Conservation (phyloP, 2,329 filamentous ascomycete species). For the Trichoderma endophyticum region DNA sequence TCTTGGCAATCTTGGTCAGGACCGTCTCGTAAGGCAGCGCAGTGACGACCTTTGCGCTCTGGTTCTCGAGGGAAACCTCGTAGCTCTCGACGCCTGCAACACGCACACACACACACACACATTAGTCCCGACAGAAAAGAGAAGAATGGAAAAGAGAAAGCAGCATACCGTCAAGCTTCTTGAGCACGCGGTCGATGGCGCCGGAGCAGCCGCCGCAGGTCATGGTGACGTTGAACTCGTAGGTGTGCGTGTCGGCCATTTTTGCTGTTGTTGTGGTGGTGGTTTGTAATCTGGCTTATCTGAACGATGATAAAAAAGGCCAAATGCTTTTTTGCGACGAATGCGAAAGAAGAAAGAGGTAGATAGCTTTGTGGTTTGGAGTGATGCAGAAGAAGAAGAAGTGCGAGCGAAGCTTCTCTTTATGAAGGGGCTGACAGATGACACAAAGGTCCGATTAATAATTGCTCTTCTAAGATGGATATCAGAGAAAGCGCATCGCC, state of each 20-base stretch:
- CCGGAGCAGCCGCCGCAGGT: constrained; percentile 94
- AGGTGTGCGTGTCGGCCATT: constrained; percentile 78
- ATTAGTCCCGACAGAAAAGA: background rate
- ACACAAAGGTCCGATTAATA: constrained; percentile 5
- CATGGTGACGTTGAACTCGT: constrained; percentile 96
- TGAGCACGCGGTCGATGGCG: constrained; percentile 86
- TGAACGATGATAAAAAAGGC: background rate
- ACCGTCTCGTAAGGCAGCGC: constrained; percentile 75
- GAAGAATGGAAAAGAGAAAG: background rate
- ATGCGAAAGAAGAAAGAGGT: background rate
- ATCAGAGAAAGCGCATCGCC: background rate
- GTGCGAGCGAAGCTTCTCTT: background rate
- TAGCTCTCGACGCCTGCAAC: constrained; percentile 76
- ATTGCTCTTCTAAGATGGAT: background rate
- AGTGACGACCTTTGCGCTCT: constrained; percentile 76
- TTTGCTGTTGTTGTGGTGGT: constrained; percentile 23
- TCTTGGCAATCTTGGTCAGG: constrained; percentile 87
- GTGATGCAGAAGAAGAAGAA: background rate
- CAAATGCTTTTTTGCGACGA: background rate
- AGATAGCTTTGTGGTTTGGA: background rate
- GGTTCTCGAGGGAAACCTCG: constrained; percentile 81
- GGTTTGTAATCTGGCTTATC: background rate
- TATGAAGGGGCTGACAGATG: background rate
- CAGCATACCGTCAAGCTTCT: constrained; percentile 78
- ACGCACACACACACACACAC: background rate